Evolutionary conservation across 2,329 filamentous ascomycete species (phyloP).

Genomic region (Fusarium torreyae): DNA sequence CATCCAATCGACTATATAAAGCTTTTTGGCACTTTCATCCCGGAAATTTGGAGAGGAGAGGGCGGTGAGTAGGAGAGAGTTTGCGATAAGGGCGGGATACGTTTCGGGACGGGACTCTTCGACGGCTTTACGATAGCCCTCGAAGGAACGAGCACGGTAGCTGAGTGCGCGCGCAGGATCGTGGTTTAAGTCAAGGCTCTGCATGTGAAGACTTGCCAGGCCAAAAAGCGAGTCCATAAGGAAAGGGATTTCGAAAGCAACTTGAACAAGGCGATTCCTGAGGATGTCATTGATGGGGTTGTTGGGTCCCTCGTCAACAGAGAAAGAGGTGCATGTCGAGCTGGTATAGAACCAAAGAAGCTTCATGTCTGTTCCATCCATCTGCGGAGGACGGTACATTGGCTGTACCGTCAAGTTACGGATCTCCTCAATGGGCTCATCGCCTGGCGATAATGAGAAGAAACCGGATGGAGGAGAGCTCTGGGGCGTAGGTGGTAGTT

Average conservation of each 20-base stretch:
- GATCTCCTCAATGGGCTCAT: constrained; percentile 23
- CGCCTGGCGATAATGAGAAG: constrained; percentile 25
- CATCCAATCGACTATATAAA: constrained; percentile 71
- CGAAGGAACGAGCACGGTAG: constrained; percentile 66
- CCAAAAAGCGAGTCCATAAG: constrained; percentile 70
- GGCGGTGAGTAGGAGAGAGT: constrained; percentile 67
- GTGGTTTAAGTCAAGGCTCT: constrained; percentile 57
- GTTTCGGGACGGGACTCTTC: constrained; percentile 61
- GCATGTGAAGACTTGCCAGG: constrained; percentile 66
- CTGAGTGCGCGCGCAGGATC: constrained; percentile 57
- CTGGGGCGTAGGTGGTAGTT: neutral
- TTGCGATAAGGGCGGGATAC: constrained; percentile 66
- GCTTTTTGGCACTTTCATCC: constrained; percentile 59
- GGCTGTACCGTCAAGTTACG: constrained; percentile 45
- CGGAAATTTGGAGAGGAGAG: constrained; percentile 67
- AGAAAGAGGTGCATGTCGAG: constrained; percentile 63
- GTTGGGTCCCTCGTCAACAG: constrained; percentile 55
- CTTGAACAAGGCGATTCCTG: constrained; percentile 62
- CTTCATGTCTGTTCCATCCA: constrained; percentile 64
- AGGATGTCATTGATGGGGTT: constrained; percentile 61
- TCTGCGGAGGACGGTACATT: constrained; percentile 52
- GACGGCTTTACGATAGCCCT: constrained; percentile 68
- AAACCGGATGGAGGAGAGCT: constrained; percentile 20
- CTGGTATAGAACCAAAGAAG: constrained; percentile 70
- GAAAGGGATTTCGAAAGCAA: constrained; percentile 67